Conservation (phyloP, 306 rosid species). For the Quercus suber region DNA sequence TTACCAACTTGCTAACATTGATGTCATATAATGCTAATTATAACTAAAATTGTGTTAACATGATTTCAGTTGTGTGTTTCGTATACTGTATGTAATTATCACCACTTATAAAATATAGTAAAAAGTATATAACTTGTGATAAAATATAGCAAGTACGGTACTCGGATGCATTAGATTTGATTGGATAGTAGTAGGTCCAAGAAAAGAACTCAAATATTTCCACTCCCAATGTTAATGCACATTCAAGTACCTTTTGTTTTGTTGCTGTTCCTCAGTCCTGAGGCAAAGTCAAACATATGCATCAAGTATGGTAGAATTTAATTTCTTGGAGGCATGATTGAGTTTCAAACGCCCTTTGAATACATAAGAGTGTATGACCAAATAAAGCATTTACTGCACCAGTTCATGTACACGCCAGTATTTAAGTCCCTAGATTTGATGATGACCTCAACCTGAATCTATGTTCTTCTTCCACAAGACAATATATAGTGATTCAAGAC, state of each 20-base stretch:
- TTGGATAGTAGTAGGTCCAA: background rate
- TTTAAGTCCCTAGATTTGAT: conserved; percentile 49
- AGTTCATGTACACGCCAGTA: conserved; percentile 52
- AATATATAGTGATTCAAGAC: conserved; percentile 21
- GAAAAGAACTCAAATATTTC: background rate
- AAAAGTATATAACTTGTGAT: too few relatives aligned
- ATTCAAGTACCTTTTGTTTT: conserved; percentile 35
- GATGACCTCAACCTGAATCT: conserved; percentile 64
- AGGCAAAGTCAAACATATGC: conserved; percentile 42
- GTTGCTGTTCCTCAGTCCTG: conserved; percentile 42
- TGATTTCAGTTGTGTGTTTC: too few relatives aligned
- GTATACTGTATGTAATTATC: too few relatives aligned
- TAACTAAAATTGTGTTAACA: too few relatives aligned
- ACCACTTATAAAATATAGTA: background rate
- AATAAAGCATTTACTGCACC: conserved; percentile 57
- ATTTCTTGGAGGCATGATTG: conserved; percentile 44
- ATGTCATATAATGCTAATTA: background rate
- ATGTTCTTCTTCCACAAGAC: conserved; percentile 50
- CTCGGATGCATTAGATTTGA: background rate
- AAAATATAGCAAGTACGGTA: background rate
- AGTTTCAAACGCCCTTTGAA: conserved; percentile 33
- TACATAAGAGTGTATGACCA: conserved; percentile 41
- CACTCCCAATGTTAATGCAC: conserved; percentile 17
- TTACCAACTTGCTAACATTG: background rate
- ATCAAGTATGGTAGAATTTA: conserved; percentile 46